A percentile compares a stretch with the other conserved stretches of the same genome.
phyloP scores from a whole-genome alignment of 1,139 yeast species.

The Pichia sp. region DNA sequence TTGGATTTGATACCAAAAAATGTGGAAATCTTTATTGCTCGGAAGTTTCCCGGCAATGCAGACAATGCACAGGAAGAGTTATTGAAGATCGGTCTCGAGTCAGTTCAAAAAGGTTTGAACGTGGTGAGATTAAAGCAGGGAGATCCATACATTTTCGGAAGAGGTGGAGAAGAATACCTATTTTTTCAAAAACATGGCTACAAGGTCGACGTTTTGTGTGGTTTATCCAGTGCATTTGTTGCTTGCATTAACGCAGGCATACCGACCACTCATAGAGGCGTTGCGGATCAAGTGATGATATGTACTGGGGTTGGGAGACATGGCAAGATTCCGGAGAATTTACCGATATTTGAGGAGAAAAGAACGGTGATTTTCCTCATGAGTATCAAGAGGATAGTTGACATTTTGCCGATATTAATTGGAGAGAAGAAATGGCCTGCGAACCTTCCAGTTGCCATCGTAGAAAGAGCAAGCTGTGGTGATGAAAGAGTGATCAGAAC shows the following conservation, averaged over 20 bases:
- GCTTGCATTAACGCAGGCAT: constrained; percentile 83
- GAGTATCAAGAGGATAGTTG: constrained; percentile 81
- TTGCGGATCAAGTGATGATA: constrained; percentile 85
- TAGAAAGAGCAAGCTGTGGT: constrained; percentile 90
- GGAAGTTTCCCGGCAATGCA: constrained; percentile 96
- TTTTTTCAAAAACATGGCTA: constrained; percentile 67
- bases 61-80: constrained; percentile 89
- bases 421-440: constrained; percentile 59
- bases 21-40: constrained; percentile 78
- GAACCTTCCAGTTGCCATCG: constrained; percentile 72
- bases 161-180: constrained; percentile 90
- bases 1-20: constrained; percentile 70
- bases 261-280: constrained; percentile 90
- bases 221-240: constrained; percentile 85
- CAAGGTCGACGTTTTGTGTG: constrained; percentile 73
- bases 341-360: constrained; percentile 67
- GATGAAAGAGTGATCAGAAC: constrained; percentile 87
- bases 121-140: constrained; percentile 95
- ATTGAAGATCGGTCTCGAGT: constrained; percentile 61
- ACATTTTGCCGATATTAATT: constrained; percentile 55
- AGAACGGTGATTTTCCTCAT: constrained; percentile 86
- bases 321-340: constrained; percentile 65
- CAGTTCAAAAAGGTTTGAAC: constrained; percentile 58
- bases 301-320: constrained; percentile 95
- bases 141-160: constrained; percentile 93